Base-by-base conservation (phyloP, 208 protist genomes). In the Crithidia fasciculata region DNA sequence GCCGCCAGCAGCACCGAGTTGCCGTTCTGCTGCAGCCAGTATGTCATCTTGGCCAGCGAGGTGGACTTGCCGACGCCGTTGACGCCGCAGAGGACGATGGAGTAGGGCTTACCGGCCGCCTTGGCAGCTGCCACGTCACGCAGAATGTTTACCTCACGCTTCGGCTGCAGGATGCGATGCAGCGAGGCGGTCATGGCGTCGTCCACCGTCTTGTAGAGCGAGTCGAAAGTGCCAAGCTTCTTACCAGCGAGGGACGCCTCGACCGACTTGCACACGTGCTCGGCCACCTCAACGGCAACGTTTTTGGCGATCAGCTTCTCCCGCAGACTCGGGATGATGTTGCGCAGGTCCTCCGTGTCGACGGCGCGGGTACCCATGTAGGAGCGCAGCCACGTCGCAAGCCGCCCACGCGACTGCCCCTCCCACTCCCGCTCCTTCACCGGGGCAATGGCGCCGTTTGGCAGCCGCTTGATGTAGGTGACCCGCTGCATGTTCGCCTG, bases 31-130 rank as follows among this genome's bases (percentile, higher is more conserved):
- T 93, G 84, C 45, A 99, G 87, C 95, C 96, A 99, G 81, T 95
- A 99, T 15, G 93, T 86, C 54, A 99, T 94, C 87, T 99, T 99
- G 16, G 98, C 90, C 6, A 99, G 88, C n/a, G 97, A 98, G 2
- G 99, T 99, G 1, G 96, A 99, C 89, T 99, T 99, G 44, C 99
- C 99, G 3, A 99, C 99, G 50, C 99, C 99, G 82, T 99, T 99
- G n/a, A 99, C 99, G 53, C 99, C 99, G 69, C 96, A 96, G 18
- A 99, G 96, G 18, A 98, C 92, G 57, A 99, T 99, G 2, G 93
- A 87, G 86, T 98, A 99, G 5, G 98, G 98, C 44, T 93, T 74
- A 13, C 88, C 78, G 19, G 93, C 76, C 40, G 88, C 70, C 69
- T 88, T 89, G 15, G 87, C 70, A 4, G 74, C 74, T 7, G 81